Evolutionary conservation across 1,284 basidiomycete species (phyloP), one percentile per base, ranked within the genome.

Genomic region (Sporisorium scitamineum): DNA sequence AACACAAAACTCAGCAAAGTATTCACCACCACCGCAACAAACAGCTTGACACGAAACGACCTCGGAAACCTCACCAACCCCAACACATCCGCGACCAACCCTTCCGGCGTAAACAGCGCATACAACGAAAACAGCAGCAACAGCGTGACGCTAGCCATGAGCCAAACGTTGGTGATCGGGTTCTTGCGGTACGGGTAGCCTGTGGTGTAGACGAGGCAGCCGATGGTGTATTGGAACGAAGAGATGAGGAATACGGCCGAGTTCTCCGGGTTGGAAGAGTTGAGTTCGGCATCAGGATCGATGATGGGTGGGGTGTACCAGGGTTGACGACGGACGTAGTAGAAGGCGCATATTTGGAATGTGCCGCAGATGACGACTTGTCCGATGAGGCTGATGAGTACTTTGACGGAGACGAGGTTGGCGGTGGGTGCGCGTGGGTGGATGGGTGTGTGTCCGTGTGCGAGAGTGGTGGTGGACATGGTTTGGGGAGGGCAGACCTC

Each of bases 201-300:
- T 76, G 98, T 97, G 85, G 93, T 95, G 87, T 99, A 99, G 0
- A 98, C 94, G 0, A 92, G 95, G 13, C 95, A 96, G 9, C 97
- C 94, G 44, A 98, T 88, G 78, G 99, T 94, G 86, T 99, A 99
- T 87, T 99, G 97, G 90, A 98, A 99, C 73, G 94, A 96, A 3
- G 95, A 97, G 54, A 98, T 89, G 78, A 98, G 87, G 87, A 99
- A 99, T 61, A 99, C 87, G 9, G 90, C 90, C 9, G 96, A 92
- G 86, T 99, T 99, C 86, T 99, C 97, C 78, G 90, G 95, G 85
- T 97, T 99, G 59, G 88, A 90, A n/a, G 94, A 92, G 77, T 95
- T 90, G 60, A 99, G 89, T 82, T 94, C 90, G 84, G 93, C 90
- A 55, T 58, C 45, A 1, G 90, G 90, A 63, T 90, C 88, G 57